These are phyloP conservation scores for Scheffersomyces coipomensis DNA, from an alignment of 805 yeast species.

Conservation along the genomic window DNA sequence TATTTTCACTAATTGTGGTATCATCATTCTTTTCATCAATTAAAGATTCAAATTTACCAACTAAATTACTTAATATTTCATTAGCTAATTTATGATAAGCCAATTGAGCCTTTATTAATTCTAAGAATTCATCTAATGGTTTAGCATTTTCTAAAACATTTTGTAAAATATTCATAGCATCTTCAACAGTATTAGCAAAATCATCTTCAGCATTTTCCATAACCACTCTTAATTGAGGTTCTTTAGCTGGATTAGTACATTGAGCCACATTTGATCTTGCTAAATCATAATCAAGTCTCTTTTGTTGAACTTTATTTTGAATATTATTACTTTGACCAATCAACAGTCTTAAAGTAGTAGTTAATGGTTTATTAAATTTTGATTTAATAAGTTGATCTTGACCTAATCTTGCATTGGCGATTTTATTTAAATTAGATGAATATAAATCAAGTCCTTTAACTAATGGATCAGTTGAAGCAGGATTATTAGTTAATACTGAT, in stretches of 20 bases:
- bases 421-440: conserved; percentile 67
- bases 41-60: conserved; percentile 61
- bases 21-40: conserved; percentile 42
- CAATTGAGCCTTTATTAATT: conserved; percentile 74
- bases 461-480: conserved; percentile 46
- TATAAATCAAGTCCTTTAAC: conserved; percentile 64
- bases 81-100: conserved; percentile 76
- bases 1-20: conserved; percentile 8
- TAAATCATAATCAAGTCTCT: conserved; percentile 76
- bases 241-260: conserved; percentile 48
- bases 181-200: conserved; percentile 86
- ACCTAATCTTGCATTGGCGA: conserved; percentile 79
- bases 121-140: conserved; percentile 64
- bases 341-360: conserved; percentile 58
- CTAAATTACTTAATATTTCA: conserved; percentile 61
- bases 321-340: conserved; percentile 64
- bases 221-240: conserved; percentile 69
- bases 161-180: conserved; percentile 80
- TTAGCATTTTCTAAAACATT: conserved; percentile 70
- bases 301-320: conserved; percentile 73
- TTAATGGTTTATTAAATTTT: conserved; percentile 67
- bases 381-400: conserved; percentile 74
- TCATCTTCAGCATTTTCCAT: conserved; percentile 87
- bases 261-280: conserved; percentile 52
- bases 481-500: conserved; percentile 36